These are phyloP conservation scores for Aphanomyces astaci DNA, from an alignment of 352 stramenopile genomes.

Conservation along the genomic window DNA sequence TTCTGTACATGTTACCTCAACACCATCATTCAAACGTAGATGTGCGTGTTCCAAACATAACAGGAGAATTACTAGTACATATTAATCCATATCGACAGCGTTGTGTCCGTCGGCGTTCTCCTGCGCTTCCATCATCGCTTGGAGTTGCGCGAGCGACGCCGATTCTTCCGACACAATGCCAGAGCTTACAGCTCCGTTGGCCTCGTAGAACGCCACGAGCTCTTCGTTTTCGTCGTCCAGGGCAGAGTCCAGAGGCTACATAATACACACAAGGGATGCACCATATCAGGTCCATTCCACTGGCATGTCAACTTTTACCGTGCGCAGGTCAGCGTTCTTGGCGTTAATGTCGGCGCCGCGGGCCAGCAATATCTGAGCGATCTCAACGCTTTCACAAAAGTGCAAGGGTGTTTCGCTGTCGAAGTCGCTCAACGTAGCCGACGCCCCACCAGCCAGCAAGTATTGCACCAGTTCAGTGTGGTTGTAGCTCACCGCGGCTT, in stretches of 20 bases:
- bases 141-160: conserved; percentile 27
- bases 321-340: conserved; percentile 50
- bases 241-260: conserved; percentile 46
- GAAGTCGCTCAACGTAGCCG: conserved; percentile 45
- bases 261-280: not conserved
- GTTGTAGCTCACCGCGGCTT: conserved; percentile 62
- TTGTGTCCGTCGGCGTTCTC: conserved; percentile 9
- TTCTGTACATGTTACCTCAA: no score
- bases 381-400: conserved; percentile 50
- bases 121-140: conserved; percentile 16
- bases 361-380: conserved; percentile 45
- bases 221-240: conserved; percentile 57
- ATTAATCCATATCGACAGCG: conserved; percentile 25
- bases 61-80: conserved; percentile 23
- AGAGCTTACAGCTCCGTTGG: conserved; percentile 44
- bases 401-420: conserved; percentile 62
- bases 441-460: conserved; percentile 39
- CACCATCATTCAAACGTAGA: no score
- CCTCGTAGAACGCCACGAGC: conserved; percentile 40
- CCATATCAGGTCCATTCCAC: not conserved
- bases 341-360: conserved; percentile 52
- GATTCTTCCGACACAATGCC: conserved; percentile 29
- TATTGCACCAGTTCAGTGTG: conserved; percentile 49
- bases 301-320: conserved; percentile 26
- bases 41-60: no score